A percentile compares a stretch with the other conserved stretches of the same genome.
These are phyloP conservation scores for Antrodiella citrinella DNA, from an alignment of 768 basidiomycete genomes.

Conservation along the genomic window DNA sequence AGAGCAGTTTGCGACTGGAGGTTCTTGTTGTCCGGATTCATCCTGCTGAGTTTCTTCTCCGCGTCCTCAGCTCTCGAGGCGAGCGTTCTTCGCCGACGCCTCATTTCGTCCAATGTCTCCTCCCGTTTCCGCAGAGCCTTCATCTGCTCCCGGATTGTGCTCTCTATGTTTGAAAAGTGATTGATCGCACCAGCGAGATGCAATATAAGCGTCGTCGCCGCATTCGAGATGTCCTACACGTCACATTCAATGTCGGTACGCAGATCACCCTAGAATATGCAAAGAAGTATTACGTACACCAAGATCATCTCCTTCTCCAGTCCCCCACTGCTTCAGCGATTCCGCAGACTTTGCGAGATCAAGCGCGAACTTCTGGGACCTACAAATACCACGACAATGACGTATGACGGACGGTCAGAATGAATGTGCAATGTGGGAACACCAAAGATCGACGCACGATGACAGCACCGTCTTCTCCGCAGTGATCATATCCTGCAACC, in stretches of 20 bases:
- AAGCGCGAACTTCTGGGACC: slow-evolving; percentile 51
- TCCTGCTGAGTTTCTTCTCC: slow-evolving; percentile 84
- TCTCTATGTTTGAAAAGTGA: slow-evolving; percentile 64
- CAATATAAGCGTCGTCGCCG: slow-evolving; percentile 57
- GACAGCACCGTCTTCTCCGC: slow-evolving; percentile 77
- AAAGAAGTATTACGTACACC: slow-evolving; percentile 44
- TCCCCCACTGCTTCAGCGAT: slow-evolving; percentile 63
- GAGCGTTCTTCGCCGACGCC: slow-evolving; percentile 58
- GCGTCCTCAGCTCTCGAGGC: slow-evolving; percentile 70
- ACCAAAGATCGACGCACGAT: slow-evolving; percentile 41
- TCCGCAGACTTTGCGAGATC: slow-evolving; percentile 69
- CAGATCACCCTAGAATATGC: background rate
- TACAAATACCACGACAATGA: slow-evolving; percentile 1
- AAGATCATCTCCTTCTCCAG: slow-evolving; percentile 78
- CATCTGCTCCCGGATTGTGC: slow-evolving; percentile 60
- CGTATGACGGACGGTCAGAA: background rate
- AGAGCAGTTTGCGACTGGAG: slow-evolving; percentile 62
- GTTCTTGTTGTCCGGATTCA: slow-evolving; percentile 87
- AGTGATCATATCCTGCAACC: slow-evolving; percentile 83
- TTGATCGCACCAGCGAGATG: slow-evolving; percentile 62
- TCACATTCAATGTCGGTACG: background rate
- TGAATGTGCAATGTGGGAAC: background rate
- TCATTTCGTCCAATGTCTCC: slow-evolving; percentile 73
- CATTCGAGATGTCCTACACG: slow-evolving; percentile 62
- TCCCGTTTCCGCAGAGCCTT: slow-evolving; percentile 81